phyloP scores from a whole-genome alignment of 2,329 filamentous ascomycete species.

The Hypoxylon sp. region DNA sequence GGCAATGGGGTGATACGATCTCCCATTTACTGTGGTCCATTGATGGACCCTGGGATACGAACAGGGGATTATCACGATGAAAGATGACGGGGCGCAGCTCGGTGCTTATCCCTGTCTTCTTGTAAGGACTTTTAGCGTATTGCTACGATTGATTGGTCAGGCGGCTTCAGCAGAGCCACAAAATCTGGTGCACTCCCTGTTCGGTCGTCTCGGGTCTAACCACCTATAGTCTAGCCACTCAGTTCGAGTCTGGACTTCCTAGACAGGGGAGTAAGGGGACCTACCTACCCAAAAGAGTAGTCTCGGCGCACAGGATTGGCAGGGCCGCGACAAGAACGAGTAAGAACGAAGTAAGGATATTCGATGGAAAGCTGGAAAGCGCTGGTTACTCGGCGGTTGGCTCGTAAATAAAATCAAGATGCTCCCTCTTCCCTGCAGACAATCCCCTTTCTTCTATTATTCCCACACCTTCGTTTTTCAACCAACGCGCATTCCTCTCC shows the following conservation, averaged over 20 bases:
- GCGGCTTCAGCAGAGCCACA: conserved; percentile 40
- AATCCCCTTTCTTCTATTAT: conserved; percentile 33
- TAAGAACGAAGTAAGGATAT: conserved; percentile 40
- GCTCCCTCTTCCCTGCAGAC: conserved; percentile 42
- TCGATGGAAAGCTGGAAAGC: conserved; percentile 36
- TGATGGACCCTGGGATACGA: conserved; percentile 43
- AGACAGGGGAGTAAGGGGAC: conserved; percentile 36
- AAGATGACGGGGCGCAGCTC: conserved; percentile 44
- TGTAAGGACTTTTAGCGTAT: conserved; percentile 3
- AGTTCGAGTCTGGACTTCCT: conserved; percentile 40
- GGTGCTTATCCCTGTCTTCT: conserved; percentile 21
- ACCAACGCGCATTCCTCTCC: conserved; percentile 34
- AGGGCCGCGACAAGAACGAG: conserved; percentile 9
- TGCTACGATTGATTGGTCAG: conserved; percentile 29
- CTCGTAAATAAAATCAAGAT: conserved; percentile 46
- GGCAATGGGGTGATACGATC: conserved; percentile 42
- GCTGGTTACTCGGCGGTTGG: conserved; percentile 41
- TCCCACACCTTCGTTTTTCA: conserved; percentile 46
- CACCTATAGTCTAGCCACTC: conserved; percentile 24
- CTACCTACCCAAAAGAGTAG: conserved; percentile 37
- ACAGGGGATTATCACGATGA: conserved; percentile 43
- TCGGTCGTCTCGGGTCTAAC: conserved; percentile 42
- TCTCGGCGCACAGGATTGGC: conserved; percentile 28
- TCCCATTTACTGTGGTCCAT: conserved; percentile 29
- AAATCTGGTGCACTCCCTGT: conserved; percentile 42